Conservation (phyloP, 768 basidiomycete genomes). For the Auricularia cornea region DNA sequence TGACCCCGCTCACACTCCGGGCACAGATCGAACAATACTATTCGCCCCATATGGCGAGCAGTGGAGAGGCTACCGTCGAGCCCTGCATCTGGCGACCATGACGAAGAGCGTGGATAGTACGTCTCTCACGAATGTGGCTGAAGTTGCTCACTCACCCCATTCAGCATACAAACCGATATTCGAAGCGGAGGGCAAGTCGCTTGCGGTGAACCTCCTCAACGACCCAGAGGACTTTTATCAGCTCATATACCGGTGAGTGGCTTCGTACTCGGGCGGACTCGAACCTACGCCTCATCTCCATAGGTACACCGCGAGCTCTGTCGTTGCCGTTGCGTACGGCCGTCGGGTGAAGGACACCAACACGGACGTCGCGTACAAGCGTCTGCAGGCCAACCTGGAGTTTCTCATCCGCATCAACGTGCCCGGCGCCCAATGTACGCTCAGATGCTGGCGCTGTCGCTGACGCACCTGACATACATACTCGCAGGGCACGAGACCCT, state of each 20-base stretch:
- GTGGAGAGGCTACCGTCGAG: conserved; percentile 10
- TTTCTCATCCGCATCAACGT: conserved; percentile 10
- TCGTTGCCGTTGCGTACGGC: conserved; percentile 9
- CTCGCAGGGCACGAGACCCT: conserved; percentile 12
- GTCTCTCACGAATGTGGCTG: background rate
- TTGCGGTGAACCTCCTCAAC: conserved; percentile 6
- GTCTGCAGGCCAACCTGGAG: conserved; percentile 5
- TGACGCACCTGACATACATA: background rate
- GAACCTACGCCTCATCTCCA: background rate
- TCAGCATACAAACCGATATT: conserved; percentile 9
- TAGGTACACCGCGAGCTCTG: conserved; percentile 11
- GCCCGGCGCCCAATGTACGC: conserved; percentile 11
- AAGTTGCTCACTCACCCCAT: background rate
- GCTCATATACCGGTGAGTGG: conserved; percentile 1
- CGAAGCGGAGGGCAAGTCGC: conserved; percentile 9
- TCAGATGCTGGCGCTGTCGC: background rate
- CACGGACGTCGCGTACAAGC: conserved; percentile 9
- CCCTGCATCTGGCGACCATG: conserved; percentile 10
- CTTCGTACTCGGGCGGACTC: background rate
- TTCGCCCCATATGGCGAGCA: conserved; percentile 10
- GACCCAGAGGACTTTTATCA: conserved; percentile 7
- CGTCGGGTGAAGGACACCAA: conserved; percentile 6
- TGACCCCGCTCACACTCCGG: background rate
- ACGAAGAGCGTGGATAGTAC: conserved; percentile 10
- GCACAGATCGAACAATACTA: conserved; percentile 6